Percentiles rank a stretch among this genome's conserved stretches.
These are phyloP conservation scores for Phaeosphaeriaceae sp. DNA, from an alignment of 2,329 filamentous ascomycete species.

Conservation along the genomic window DNA sequence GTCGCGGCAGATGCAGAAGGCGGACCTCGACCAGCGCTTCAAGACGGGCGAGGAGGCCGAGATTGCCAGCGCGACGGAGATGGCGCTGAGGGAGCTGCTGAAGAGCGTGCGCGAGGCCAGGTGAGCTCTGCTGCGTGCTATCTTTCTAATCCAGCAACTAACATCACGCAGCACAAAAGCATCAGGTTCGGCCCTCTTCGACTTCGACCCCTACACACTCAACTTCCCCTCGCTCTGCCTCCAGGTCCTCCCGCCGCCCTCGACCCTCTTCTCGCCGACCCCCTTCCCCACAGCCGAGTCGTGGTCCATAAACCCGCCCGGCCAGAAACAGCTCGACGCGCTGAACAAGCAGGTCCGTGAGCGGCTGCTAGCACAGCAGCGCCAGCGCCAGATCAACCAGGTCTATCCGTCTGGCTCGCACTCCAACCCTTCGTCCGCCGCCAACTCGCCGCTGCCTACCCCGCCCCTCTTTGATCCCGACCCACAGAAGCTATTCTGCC, in stretches of 20 bases:
- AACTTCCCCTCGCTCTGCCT: conserved; percentile 87
- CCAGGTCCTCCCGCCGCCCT: conserved; percentile 79
- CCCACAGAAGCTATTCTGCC: conserved; percentile 73
- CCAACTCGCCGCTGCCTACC: conserved; percentile 45
- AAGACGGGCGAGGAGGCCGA: conserved; percentile 74
- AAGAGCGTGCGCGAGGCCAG: conserved; percentile 83
- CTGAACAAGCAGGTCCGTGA: conserved; percentile 71
- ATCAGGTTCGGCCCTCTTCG: conserved; percentile 61
- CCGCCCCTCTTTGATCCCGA: conserved; percentile 61
- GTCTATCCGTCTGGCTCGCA: conserved; percentile 35
- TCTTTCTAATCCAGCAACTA: no score
- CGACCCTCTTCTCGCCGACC: conserved; percentile 81
- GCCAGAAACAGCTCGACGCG: conserved; percentile 74
- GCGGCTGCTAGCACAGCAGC: conserved; percentile 60
- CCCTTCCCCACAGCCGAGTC: conserved; percentile 79
- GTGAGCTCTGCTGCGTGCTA: conserved; percentile 59
- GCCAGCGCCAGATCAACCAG: conserved; percentile 44
- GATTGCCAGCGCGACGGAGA: conserved; percentile 80
- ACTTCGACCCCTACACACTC: conserved; percentile 84
- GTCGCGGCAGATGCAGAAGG: conserved; percentile 55
- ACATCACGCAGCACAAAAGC: conserved; percentile 50
- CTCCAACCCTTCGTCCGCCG: conserved; percentile 34
- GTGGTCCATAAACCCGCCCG: conserved; percentile 81
- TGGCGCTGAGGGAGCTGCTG: conserved; percentile 83
- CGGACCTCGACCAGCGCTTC: conserved; percentile 69